Conservation (phyloP, 2,329 filamentous ascomycete species). For the Botrytis porri region DNA sequence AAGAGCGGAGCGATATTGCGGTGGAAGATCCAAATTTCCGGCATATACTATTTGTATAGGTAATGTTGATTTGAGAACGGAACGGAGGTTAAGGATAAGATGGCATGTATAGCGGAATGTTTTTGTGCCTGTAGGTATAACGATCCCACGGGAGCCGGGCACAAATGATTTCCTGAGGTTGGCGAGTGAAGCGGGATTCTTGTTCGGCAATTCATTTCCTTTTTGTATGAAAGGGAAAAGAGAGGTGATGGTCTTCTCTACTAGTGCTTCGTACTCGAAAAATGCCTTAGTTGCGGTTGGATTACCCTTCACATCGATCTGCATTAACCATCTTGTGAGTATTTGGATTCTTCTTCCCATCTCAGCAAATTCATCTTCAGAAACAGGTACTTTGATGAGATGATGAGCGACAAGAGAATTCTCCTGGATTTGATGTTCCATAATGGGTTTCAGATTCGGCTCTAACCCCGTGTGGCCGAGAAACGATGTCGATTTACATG, state of each 20-base stretch:
- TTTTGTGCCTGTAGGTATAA: constrained; percentile 1
- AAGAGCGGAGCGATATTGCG: not conserved
- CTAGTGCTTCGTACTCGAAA: not conserved
- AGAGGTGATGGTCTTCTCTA: not conserved
- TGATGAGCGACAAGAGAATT: not conserved
- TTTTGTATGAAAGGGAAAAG: not conserved
- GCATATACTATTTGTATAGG: constrained; percentile 8
- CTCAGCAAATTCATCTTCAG: not conserved
- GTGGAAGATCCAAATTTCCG: not conserved
- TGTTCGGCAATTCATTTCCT: too few species aligned
- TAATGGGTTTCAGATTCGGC: not conserved
- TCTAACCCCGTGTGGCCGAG: not conserved
- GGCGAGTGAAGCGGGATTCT: not conserved
- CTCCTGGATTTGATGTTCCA: not conserved
- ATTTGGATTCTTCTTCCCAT: not conserved
- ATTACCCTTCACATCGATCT: not conserved
- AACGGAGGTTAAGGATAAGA: not conserved
- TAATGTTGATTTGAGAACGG: not conserved
- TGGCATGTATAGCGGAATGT: constrained; percentile 10
- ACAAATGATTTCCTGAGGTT: not conserved
- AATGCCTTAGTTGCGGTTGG: not conserved
- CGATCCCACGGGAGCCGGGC: constrained; percentile 1
- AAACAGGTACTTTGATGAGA: not conserved
- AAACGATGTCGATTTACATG: not conserved
- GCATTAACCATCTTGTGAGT: not conserved